These are phyloP conservation scores for Penicillium sp. DNA, from an alignment of 2,329 filamentous ascomycete genomes.

Conservation along the genomic window DNA sequence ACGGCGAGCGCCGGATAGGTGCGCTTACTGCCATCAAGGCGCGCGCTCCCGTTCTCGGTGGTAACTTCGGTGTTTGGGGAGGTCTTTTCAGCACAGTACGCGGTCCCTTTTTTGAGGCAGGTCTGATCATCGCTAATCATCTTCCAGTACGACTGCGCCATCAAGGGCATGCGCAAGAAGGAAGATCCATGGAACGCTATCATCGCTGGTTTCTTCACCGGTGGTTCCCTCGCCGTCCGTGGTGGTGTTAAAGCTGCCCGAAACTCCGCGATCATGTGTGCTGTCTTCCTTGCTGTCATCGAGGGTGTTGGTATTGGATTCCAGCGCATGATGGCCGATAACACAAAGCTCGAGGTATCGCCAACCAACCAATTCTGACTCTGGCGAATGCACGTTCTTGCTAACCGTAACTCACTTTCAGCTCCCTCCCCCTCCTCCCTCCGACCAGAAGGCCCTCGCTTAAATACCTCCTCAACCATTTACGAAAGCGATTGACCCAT, in stretches of 20 bases:
- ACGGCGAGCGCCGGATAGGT: slow-evolving; percentile 93
- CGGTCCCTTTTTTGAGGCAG: background rate
- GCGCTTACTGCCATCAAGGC: slow-evolving; percentile 97
- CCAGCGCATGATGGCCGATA: slow-evolving; percentile 89
- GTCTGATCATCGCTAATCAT: background rate
- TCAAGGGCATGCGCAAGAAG: slow-evolving; percentile 93
- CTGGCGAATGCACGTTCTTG: background rate
- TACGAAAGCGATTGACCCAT: background rate
- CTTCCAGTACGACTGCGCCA: slow-evolving; percentile 77
- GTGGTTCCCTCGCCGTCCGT: slow-evolving; percentile 85
- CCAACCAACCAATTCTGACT: too few species aligned
- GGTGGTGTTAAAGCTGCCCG: slow-evolving; percentile 89
- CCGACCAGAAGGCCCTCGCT: slow-evolving; percentile 38
- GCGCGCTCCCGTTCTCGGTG: slow-evolving; percentile 90
- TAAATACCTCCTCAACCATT: slow-evolving; percentile 26
- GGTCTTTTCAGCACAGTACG: slow-evolving; percentile 77
- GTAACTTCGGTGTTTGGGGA: slow-evolving; percentile 98
- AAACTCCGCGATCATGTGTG: slow-evolving; percentile 95
- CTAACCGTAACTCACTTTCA: background rate
- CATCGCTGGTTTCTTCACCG: slow-evolving; percentile 95
- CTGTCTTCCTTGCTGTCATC: slow-evolving; percentile 89
- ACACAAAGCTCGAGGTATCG: slow-evolving; percentile 70
- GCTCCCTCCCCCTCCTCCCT: slow-evolving; percentile 40
- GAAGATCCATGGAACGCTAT: slow-evolving; percentile 99
- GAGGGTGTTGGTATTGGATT: slow-evolving; percentile 97